These are phyloP conservation scores for Artemisia argyi DNA, from an alignment of 129 eudicot species.

Conservation along the genomic window DNA sequence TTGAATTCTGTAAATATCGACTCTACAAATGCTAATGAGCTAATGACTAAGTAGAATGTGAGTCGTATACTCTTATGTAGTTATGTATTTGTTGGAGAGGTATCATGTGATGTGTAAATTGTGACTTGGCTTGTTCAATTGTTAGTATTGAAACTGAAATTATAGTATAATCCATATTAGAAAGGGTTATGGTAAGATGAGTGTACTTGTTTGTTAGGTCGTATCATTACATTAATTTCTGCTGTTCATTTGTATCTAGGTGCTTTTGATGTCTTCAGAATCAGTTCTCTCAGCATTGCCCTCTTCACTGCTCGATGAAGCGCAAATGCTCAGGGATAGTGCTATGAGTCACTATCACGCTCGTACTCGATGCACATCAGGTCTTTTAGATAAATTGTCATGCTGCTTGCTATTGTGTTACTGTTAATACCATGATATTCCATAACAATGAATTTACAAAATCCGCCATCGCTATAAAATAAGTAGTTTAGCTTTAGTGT, in stretches of 20 bases:
- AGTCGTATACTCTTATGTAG: no score
- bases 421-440: no score
- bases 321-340: slow-evolving; percentile 3
- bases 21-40: no score
- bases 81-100: no score
- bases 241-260: background rate
- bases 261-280: slow-evolving; percentile 5
- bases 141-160: background rate
- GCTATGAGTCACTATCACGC: background rate
- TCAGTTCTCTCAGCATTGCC: slow-evolving; percentile 2
- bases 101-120: no score
- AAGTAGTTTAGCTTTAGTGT: no score
- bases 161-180: background rate
- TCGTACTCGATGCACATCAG: background rate
- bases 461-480: no score
- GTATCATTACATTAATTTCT: background rate
- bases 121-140: background rate
- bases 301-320: background rate
- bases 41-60: background rate
- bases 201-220: background rate
- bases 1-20: no score
- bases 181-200: background rate
- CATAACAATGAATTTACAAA: no score
- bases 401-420: no score
- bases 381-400: no score